Percentiles rank a stretch among this genome's conserved stretches.
phyloP scores from a whole-genome alignment of 2,329 filamentous ascomycete species.

The Hymenoscyphus salicellus region DNA sequence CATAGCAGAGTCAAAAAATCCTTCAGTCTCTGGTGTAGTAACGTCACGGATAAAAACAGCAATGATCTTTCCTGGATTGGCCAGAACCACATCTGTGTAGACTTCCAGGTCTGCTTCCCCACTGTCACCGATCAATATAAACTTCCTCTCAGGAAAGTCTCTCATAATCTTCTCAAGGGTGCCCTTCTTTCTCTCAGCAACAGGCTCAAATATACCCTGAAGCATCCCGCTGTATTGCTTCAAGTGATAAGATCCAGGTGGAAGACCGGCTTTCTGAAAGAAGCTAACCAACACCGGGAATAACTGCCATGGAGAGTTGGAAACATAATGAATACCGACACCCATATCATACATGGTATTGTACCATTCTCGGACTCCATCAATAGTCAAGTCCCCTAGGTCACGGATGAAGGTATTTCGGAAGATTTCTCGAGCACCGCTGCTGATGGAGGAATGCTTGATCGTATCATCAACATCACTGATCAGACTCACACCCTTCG shows the following conservation, averaged over 20 bases:
- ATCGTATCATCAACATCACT: constrained; percentile 98
- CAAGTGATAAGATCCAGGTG: constrained; percentile 85
- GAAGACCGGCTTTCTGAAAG: constrained; percentile 76
- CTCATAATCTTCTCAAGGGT: constrained; percentile 79
- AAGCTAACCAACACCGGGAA: constrained; percentile 85
- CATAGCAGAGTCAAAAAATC: constrained; percentile 67
- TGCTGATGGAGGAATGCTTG: constrained; percentile 87
- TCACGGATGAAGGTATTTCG: constrained; percentile 93
- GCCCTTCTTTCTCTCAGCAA: constrained; percentile 88
- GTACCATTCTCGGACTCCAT: constrained; percentile 91
- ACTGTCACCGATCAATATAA: constrained; percentile 90
- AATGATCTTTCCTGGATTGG: constrained; percentile 77
- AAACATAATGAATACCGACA: constrained; percentile 92
- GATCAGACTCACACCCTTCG: constrained; percentile 82
- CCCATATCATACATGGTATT: constrained; percentile 71
- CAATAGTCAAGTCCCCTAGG: constrained; percentile 73
- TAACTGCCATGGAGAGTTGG: constrained; percentile 98
- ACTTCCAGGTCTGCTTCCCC: constrained; percentile 96
- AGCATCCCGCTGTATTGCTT: constrained; percentile 98
- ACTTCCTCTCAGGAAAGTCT: constrained; percentile 87
- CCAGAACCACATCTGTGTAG: constrained; percentile 86
- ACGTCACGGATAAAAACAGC: constrained; percentile 93
- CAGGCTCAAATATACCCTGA: constrained; percentile 96
- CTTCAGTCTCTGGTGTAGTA: constrained; percentile 69
- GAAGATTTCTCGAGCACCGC: constrained; percentile 89